phyloP scores from a whole-genome alignment of 1,139 yeast genomes.

The Komagataea norvegica region DNA sequence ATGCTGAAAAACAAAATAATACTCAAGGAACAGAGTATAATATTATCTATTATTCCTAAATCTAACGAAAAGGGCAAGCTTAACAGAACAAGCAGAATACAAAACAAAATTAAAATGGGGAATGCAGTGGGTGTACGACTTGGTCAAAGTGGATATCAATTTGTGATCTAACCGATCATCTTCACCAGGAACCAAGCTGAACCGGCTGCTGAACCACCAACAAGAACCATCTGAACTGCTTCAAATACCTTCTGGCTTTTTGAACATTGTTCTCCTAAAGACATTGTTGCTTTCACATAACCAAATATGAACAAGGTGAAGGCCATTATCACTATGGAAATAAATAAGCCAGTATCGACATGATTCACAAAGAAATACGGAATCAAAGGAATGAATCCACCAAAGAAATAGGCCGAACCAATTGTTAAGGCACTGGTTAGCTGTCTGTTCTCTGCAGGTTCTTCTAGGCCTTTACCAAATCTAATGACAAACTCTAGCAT shows the following conservation, averaged over 20 bases:
- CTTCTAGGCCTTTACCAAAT: constrained; percentile 75
- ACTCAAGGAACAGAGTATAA: no score
- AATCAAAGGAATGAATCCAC: constrained; percentile 71
- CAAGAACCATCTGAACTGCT: constrained; percentile 86
- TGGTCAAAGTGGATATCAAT: neutral
- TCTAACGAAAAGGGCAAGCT: no score
- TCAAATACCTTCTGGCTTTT: constrained; percentile 58
- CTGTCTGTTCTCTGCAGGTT: constrained; percentile 80
- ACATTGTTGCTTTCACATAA: constrained; percentile 72
- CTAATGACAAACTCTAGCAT: constrained; percentile 74
- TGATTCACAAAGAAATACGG: constrained; percentile 73
- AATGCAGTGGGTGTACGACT: neutral
- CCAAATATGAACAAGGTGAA: constrained; percentile 87
- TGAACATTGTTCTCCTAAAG: constrained; percentile 77
- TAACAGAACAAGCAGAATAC: no score
- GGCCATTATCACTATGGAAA: constrained; percentile 77
- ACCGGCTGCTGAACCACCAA: constrained; percentile 95
- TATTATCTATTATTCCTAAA: no score
- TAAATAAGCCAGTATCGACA: constrained; percentile 71
- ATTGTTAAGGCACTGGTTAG: constrained; percentile 69
- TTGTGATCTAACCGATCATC: constrained; percentile 43
- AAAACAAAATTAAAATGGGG: neutral
- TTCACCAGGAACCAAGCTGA: constrained; percentile 93
- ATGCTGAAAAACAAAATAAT: no score
- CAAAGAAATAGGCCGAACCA: constrained; percentile 69